Percentiles rank a stretch among this genome's conserved stretches.
Conservation (phyloP, 352 stramenopile species). For the Salisapilia sapeloensis region DNA sequence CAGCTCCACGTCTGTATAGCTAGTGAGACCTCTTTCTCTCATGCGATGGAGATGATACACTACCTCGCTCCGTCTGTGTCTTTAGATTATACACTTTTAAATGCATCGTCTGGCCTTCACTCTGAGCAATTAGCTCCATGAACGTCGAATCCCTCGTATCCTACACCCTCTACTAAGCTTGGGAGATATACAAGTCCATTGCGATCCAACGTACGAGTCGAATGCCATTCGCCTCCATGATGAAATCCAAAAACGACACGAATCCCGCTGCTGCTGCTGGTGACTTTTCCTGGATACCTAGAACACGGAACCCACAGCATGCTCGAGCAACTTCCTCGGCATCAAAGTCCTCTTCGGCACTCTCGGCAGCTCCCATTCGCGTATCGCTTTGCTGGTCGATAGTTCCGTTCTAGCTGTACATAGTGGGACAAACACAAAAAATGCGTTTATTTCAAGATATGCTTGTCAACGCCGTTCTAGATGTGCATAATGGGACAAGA, state of each 20-base stretch:
- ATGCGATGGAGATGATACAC: neutral
- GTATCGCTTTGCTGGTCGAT: no score
- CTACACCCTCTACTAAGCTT: slow-evolving; percentile 5
- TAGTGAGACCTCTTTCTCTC: no score
- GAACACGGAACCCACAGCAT: slow-evolving; percentile 85
- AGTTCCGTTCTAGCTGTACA: no score
- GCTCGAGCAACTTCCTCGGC: slow-evolving; percentile 29
- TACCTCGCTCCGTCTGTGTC: slow-evolving; percentile 41
- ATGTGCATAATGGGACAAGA: no score
- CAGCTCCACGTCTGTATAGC: slow-evolving; percentile 44
- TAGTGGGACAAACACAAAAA: no score
- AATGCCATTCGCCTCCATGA: slow-evolving; percentile 88
- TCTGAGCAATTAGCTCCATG: slow-evolving; percentile 85
- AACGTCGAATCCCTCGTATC: slow-evolving; percentile 79
- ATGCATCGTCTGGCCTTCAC: slow-evolving; percentile 53
- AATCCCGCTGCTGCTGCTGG: slow-evolving; percentile 85
- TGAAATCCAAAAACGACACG: slow-evolving; percentile 97
- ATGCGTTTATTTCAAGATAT: no score
- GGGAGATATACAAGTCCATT: slow-evolving; percentile 9
- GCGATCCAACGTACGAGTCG: slow-evolving; percentile 23
- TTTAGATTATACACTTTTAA: slow-evolving; percentile 73
- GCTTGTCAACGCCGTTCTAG: no score
- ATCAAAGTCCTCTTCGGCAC: slow-evolving; percentile 4
- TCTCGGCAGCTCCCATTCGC: no score
- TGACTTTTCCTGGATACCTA: slow-evolving; percentile 92